These are phyloP conservation scores for Suhomyces panamericanus DNA, from an alignment of 1,139 yeast species.

Conservation along the genomic window DNA sequence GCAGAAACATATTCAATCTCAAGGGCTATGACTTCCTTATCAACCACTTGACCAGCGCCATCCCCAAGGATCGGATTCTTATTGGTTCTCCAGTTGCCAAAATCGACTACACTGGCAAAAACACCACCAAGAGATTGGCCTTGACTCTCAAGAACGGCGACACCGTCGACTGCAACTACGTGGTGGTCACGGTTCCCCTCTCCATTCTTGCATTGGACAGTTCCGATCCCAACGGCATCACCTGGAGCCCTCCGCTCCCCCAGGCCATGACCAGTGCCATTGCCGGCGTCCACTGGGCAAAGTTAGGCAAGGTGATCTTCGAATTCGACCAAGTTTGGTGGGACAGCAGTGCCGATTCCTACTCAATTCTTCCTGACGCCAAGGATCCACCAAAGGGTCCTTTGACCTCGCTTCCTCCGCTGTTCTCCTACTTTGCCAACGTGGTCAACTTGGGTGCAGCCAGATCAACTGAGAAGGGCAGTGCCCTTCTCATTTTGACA, in stretches of 20 bases:
- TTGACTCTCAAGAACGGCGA: conserved; percentile 13
- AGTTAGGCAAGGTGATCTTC: conserved; percentile 74
- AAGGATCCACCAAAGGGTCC: conserved; percentile 11
- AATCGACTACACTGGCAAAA: conserved; percentile 32
- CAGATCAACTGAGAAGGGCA: conserved; percentile 4
- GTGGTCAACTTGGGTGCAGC: conserved; percentile 33
- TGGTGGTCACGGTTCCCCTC: conserved; percentile 75
- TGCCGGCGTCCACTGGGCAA: conserved; percentile 58
- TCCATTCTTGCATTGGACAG: conserved; percentile 54
- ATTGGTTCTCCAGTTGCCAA: conserved; percentile 47
- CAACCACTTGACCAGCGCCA: conserved; percentile 38
- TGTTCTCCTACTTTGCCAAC: conserved; percentile 33
- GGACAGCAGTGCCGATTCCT: conserved; percentile 55
- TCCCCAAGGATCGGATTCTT: conserved; percentile 44
- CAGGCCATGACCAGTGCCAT: conserved; percentile 44
- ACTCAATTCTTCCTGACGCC: conserved; percentile 45
- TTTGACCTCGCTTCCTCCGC: conserved; percentile 20
- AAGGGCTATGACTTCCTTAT: conserved; percentile 59
- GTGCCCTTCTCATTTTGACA: conserved; percentile 57
- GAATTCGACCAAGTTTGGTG: conserved; percentile 72
- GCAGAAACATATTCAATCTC: conserved; percentile 68
- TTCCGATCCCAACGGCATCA: conserved; percentile 42
- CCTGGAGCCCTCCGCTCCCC: conserved; percentile 65
- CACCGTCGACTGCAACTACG: conserved; percentile 44
- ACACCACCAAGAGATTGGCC: conserved; percentile 17